A percentile compares a stretch with the other conserved stretches of the same genome.
Evolutionary conservation across 768 basidiomycete species (phyloP).

Genomic region (Plicaturopsis crispa): DNA sequence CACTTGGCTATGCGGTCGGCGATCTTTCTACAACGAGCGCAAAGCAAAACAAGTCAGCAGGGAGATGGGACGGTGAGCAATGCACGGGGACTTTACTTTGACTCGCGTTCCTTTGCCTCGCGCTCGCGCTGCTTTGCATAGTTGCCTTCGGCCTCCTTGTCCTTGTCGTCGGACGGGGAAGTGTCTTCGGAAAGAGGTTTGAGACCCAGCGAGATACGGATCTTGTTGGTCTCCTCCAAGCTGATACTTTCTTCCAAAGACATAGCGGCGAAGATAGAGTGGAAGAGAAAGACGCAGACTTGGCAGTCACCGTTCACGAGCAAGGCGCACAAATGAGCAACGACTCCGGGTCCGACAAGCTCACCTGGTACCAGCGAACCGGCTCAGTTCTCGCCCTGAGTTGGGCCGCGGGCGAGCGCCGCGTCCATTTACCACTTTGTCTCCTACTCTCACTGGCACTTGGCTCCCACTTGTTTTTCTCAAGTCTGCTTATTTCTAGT

Average conservation of each 20-base stretch:
- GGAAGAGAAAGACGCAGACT: no score
- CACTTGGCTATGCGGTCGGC: constrained; percentile 81
- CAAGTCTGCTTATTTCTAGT: no score
- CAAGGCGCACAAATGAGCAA: no score
- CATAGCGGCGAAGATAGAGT: constrained; percentile 29
- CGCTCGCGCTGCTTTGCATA: constrained; percentile 66
- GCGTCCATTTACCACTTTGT: no score
- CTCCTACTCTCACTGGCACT: no score
- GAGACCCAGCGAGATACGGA: constrained; percentile 89
- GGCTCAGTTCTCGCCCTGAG: no score
- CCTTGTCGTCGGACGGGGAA: constrained; percentile 61
- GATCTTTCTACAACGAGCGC: constrained; percentile 43
- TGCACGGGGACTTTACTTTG: constrained; percentile 53
- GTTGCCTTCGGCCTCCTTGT: constrained; percentile 83
- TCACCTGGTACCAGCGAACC: no score
- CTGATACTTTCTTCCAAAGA: constrained; percentile 85
- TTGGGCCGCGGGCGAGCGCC: no score
- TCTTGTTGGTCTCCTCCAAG: constrained; percentile 93
- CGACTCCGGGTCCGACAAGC: no score
- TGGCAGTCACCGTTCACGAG: no score
- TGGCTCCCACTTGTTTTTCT: no score
- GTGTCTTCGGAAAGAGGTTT: constrained; percentile 86
- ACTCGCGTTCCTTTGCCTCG: constrained; percentile 62
- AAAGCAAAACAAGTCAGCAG: constrained; percentile 18
- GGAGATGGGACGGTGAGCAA: constrained; percentile 3